These are phyloP conservation scores for Calophaca sinica DNA, from an alignment of 306 rosid genomes.

Conservation along the genomic window DNA sequence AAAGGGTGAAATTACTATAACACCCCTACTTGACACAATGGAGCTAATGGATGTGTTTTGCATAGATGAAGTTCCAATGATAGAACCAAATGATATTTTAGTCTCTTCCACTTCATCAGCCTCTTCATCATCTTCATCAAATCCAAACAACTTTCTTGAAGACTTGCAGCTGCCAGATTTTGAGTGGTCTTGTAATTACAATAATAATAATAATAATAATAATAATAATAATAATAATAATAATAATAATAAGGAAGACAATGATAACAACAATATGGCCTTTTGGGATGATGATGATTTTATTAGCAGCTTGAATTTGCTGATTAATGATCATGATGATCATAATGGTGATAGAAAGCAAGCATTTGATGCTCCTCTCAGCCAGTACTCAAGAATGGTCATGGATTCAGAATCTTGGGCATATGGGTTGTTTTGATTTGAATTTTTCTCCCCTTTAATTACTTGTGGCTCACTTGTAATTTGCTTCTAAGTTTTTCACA, in stretches of 20 bases:
- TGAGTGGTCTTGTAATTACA: constrained; percentile 55
- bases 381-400: constrained; percentile 48
- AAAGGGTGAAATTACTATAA: constrained; percentile 29
- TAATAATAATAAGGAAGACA: not conserved
- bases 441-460: not conserved
- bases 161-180: constrained; percentile 65
- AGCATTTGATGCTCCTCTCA: constrained; percentile 47
- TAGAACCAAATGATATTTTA: constrained; percentile 64
- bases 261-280: constrained; percentile 21
- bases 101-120: constrained; percentile 55
- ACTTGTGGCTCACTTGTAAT: constrained; percentile 40
- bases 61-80: constrained; percentile 81
- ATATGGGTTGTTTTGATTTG: constrained; percentile 54
- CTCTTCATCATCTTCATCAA: constrained; percentile 54
- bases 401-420: constrained; percentile 68
- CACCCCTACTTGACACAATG: constrained; percentile 46
- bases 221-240: not conserved
- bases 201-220: constrained; percentile 9
- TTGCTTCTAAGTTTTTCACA: constrained; percentile 37
- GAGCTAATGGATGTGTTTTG: constrained; percentile 60
- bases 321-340: constrained; percentile 48
- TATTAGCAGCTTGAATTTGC: constrained; percentile 56
- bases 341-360: constrained; percentile 46
- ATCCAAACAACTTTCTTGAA: constrained; percentile 57
- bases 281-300: constrained; percentile 76